Evolutionary conservation across 2,329 filamentous ascomycete species (phyloP).

Genomic region (Triangularia verruculosa): DNA sequence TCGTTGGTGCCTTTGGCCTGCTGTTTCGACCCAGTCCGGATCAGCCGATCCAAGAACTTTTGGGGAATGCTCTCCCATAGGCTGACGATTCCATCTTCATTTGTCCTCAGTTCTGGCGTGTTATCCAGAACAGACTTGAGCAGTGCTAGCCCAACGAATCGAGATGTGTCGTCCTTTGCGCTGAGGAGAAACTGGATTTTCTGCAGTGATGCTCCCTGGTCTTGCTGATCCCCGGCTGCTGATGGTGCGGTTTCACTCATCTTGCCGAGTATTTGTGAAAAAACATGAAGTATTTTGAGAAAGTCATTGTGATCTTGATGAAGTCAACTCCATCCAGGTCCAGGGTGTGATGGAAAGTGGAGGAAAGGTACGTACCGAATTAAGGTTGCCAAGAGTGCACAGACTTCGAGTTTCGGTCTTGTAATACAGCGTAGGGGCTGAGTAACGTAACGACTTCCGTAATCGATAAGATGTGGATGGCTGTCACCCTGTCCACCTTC

Average conservation of each 20-base stretch:
- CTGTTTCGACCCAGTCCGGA: constrained; percentile 49
- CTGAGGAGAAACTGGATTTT: constrained; percentile 56
- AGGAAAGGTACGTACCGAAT: not conserved
- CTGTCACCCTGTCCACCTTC: not conserved
- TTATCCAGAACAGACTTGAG: constrained; percentile 65
- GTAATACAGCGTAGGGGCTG: not conserved
- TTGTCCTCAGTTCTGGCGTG: constrained; percentile 48
- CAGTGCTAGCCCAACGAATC: constrained; percentile 65
- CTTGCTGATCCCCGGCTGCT: not conserved
- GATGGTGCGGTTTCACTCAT: constrained; percentile 16
- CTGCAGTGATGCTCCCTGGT: constrained; percentile 33
- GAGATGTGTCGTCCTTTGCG: constrained; percentile 62
- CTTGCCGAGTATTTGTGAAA: not conserved
- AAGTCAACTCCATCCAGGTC: not conserved
- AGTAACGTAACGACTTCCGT: not conserved
- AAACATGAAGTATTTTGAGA: not conserved
- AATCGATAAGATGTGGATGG: constrained; percentile 15
- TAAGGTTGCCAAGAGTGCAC: constrained; percentile 6
- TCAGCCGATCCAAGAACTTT: constrained; percentile 62
- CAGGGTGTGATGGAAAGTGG: not conserved
- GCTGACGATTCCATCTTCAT: constrained; percentile 43
- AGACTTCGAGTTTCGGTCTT: not conserved
- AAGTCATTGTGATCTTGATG: not conserved
- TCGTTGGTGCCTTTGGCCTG: constrained; percentile 47
- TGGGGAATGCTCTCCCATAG: constrained; percentile 60